Base-by-base conservation (phyloP, 164 flowering plant species). In the Sextonia rubra region DNA sequence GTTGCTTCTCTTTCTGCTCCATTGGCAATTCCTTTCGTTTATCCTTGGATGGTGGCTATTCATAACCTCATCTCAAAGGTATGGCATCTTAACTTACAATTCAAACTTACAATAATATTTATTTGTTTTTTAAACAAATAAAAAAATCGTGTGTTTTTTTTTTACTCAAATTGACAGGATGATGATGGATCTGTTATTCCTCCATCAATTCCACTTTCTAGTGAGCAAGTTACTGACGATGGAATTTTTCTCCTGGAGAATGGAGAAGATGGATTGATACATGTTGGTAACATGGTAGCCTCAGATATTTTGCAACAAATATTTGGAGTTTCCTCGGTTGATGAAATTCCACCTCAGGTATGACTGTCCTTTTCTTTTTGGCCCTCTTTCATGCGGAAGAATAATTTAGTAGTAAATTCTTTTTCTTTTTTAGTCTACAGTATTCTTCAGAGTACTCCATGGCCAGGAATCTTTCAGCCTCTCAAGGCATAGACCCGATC, bases 181-280 rank as follows among this genome's bases (percentile, higher is more conserved):
- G 82, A 47, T 11, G 90, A 86, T 71, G 87, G 78, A 63, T 80
- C 90, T 55, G 25, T 83, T 69, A 69, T 86, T 74, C 94, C 95
- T 58, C 76, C 84, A 14, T 4, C 83, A 55, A 68, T 90, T 77
- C 93, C 98, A n/a, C 97, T 91, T 70, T 90, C 94, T 18, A 93
- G 97, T 82, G 99, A 95, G 77, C 93, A 93, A 76, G 73, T 93
- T 47, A 82, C 79, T 72, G 97, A 93, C 29, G 85, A 90, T 1
- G 98, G 99, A 68, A 83, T 95, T 14, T 95, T 86, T 82, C 91
- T 95, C 79, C 89, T 95, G 24, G 99, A 95, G 83, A 95, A 86
- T 81, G 99, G 99, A 47, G 89, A 88, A 65, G 97, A 93, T 80
- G 84, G 91, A 80, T 79, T 93, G 62, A 81, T 95, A 64, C 93